Percentiles rank a stretch among this genome's conserved stretches.
phyloP scores from a whole-genome alignment of 2,329 filamentous ascomycete species.

The Colletotrichum sublineola region DNA sequence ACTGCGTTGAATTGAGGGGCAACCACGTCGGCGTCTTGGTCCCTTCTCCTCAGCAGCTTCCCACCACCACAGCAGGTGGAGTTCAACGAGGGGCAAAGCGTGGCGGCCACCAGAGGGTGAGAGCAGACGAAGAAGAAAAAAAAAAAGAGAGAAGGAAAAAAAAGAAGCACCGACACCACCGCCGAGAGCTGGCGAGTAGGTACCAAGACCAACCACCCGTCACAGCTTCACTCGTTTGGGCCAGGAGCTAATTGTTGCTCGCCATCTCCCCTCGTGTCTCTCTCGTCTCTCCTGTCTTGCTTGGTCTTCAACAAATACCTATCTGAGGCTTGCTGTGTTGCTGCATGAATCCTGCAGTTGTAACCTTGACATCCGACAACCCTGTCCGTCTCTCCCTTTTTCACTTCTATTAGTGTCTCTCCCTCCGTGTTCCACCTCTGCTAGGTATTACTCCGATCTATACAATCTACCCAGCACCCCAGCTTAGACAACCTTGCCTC shows the following conservation, averaged over 20 bases:
- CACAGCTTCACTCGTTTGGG: slow-evolving; percentile 14
- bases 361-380: slow-evolving; percentile 13
- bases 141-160: neutral
- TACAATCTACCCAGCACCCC: slow-evolving; percentile 5
- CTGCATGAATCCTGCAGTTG: slow-evolving; percentile 31
- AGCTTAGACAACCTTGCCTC: slow-evolving; percentile 7
- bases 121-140: neutral
- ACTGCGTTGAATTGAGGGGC: slow-evolving; percentile 27
- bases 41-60: slow-evolving; percentile 15
- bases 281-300: slow-evolving; percentile 24
- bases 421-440: slow-evolving; percentile 4
- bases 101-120: slow-evolving; percentile 1
- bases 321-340: slow-evolving; percentile 32
- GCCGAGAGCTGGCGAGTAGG: neutral
- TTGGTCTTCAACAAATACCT: slow-evolving; percentile 40
- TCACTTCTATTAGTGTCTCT: slow-evolving; percentile 30
- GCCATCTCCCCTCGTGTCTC: slow-evolving; percentile 28
- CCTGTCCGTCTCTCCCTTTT: slow-evolving; percentile 14
- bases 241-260: slow-evolving; percentile 36
- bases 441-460: neutral
- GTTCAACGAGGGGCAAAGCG: slow-evolving; percentile 30
- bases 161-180: slow-evolving; percentile 10
- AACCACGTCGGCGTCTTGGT: slow-evolving; percentile 2
- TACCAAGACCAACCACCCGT: neutral
- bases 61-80: slow-evolving; percentile 15